Conservation (phyloP, 305 asterid genomes). For the Fraxinus platypoda region DNA sequence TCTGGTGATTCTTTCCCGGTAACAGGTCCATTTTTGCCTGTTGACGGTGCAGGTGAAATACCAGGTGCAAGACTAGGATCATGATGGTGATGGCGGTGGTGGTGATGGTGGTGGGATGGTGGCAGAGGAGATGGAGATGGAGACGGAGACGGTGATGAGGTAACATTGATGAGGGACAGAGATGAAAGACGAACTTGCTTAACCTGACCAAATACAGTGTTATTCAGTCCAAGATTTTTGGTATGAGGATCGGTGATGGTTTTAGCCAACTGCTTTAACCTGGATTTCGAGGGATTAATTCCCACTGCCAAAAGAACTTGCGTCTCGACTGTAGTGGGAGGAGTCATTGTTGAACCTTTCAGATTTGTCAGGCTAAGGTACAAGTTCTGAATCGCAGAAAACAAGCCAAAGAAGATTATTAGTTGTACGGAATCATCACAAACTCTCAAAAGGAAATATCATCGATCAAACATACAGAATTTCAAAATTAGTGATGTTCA, state of each 20-base stretch:
- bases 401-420: constrained; percentile 14
- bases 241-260: constrained; percentile 63
- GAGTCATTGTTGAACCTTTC: constrained; percentile 72
- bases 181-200: constrained; percentile 93
- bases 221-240: constrained; percentile 84
- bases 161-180: constrained; percentile 43
- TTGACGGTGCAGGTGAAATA: constrained; percentile 62
- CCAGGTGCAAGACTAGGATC: constrained; percentile 46
- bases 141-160: constrained; percentile 47
- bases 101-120: constrained; percentile 26
- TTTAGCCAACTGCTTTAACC: constrained; percentile 84
- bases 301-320: constrained; percentile 76
- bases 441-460: not conserved
- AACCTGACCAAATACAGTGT: constrained; percentile 88
- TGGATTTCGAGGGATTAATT: constrained; percentile 51
- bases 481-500: not conserved
- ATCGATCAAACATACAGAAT: not conserved
- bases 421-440: not conserved
- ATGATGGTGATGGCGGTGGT: constrained; percentile 43
- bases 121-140: constrained; percentile 43
- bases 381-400: constrained; percentile 62
- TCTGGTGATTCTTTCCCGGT: constrained; percentile 37
- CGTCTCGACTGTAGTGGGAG: constrained; percentile 68
- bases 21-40: constrained; percentile 26
- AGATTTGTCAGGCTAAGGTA: constrained; percentile 65